phyloP scores from a whole-genome alignment of 2,329 filamentous ascomycete species.

The Cadophora sp. region DNA sequence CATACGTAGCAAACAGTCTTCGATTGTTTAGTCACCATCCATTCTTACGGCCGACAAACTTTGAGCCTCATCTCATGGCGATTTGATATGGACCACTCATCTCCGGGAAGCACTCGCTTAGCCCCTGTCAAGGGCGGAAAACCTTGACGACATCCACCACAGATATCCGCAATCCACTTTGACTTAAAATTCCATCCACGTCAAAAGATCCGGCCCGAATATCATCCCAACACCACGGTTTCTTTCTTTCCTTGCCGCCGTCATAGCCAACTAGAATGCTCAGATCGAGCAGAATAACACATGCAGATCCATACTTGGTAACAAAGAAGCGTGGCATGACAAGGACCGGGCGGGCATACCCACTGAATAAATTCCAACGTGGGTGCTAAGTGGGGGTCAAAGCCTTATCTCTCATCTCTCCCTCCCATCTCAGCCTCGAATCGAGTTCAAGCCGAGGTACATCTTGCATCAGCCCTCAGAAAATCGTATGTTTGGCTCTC shows the following conservation, averaged over 20 bases:
- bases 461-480: background rate
- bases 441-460: background rate
- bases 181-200: no score
- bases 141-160: background rate
- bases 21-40: background rate
- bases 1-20: no score
- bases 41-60: slow-evolving; percentile 6
- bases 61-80: background rate
- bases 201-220: background rate
- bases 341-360: no score
- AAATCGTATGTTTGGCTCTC: background rate
- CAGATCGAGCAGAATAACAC: no score
- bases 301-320: no score
- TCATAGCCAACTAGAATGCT: background rate
- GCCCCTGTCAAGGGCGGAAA: background rate
- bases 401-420: slow-evolving; percentile 6
- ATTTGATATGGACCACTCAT: background rate
- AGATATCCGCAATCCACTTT: background rate
- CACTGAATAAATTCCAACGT: no score
- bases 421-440: slow-evolving; percentile 2
- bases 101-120: background rate
- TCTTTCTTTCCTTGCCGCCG: background rate
- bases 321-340: no score
- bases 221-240: background rate
- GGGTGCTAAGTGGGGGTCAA: background rate